Evolutionary conservation across 257 asterid genomes (phyloP).

Genomic region (Apocynum venetum): DNA sequence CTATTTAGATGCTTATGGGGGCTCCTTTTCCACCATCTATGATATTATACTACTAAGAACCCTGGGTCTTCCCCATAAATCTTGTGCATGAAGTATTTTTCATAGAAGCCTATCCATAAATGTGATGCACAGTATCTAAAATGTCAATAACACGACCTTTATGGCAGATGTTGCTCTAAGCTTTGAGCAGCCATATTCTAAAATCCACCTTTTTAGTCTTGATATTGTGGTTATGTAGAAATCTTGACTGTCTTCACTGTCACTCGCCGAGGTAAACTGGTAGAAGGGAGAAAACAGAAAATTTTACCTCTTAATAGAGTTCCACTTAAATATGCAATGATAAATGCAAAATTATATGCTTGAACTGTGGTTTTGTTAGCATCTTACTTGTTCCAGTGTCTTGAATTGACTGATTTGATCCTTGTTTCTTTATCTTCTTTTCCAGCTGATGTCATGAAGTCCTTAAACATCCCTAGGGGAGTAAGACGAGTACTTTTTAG

Average conservation of each 20-base stretch:
- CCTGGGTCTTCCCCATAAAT: background rate
- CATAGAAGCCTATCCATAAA: background rate
- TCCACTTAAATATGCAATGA: background rate
- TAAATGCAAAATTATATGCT: background rate
- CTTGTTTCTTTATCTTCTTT: slow-evolving; percentile 3
- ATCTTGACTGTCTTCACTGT: background rate
- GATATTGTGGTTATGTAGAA: background rate
- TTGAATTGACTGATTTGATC: background rate
- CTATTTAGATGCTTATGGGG: background rate
- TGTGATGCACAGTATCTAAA: background rate
- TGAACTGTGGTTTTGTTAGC: background rate
- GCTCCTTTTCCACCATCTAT: background rate
- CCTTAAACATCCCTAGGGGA: slow-evolving; percentile 82
- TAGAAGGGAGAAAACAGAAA: background rate
- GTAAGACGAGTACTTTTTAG: slow-evolving; percentile 88
- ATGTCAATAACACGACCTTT: background rate
- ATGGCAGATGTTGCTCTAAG: background rate
- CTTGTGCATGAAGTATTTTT: background rate
- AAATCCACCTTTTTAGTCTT: background rate
- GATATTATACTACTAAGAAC: background rate
- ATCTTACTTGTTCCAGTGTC: background rate
- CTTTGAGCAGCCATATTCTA: background rate
- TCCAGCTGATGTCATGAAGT: slow-evolving; percentile 89
- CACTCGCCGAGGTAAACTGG: background rate
- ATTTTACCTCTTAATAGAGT: background rate